phyloP scores from a whole-genome alignment of 2,329 filamentous ascomycete species.

The Aspergillus pseudoglaucus region DNA sequence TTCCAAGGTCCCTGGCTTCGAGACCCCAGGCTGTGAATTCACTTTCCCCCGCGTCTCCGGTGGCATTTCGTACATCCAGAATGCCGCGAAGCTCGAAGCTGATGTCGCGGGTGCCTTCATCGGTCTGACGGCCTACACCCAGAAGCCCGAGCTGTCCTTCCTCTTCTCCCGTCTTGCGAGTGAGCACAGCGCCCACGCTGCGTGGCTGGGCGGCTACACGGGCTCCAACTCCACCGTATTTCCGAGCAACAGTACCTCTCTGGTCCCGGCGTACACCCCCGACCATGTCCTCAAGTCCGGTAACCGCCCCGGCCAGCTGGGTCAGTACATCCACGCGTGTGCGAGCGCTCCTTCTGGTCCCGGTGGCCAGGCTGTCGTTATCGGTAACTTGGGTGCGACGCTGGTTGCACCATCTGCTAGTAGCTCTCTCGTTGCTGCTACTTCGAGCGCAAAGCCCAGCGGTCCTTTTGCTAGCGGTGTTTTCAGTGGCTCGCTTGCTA shows the following conservation, averaged over 20 bases:
- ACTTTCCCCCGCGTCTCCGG: slow-evolving; percentile 12
- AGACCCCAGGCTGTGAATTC: slow-evolving; percentile 16
- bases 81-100: slow-evolving; percentile 16
- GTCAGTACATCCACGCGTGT: slow-evolving; percentile 16
- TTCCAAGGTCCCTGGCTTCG: slow-evolving; percentile 11
- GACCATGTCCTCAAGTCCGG: slow-evolving; percentile 14
- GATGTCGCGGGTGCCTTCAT: slow-evolving; percentile 19
- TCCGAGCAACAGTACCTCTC: slow-evolving; percentile 13
- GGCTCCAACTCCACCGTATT: slow-evolving; percentile 9
- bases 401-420: slow-evolving; percentile 5
- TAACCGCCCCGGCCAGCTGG: slow-evolving; percentile 17
- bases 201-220: slow-evolving; percentile 15
- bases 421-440: slow-evolving; percentile 1
- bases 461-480: background rate
- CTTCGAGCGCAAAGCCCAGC: background rate
- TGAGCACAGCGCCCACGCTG: slow-evolving; percentile 17
- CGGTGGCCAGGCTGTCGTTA: slow-evolving; percentile 15
- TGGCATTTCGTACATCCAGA: slow-evolving; percentile 13
- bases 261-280: slow-evolving; percentile 19
- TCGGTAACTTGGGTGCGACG: slow-evolving; percentile 19
- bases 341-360: slow-evolving; percentile 15
- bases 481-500: background rate
- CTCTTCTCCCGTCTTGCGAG: slow-evolving; percentile 22
- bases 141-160: slow-evolving; percentile 25
- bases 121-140: slow-evolving; percentile 21